Percentiles rank a stretch among this genome's conserved stretches.
Evolutionary conservation across 2,329 filamentous ascomycete genomes (phyloP).

Genomic region (Penicillium sp.): DNA sequence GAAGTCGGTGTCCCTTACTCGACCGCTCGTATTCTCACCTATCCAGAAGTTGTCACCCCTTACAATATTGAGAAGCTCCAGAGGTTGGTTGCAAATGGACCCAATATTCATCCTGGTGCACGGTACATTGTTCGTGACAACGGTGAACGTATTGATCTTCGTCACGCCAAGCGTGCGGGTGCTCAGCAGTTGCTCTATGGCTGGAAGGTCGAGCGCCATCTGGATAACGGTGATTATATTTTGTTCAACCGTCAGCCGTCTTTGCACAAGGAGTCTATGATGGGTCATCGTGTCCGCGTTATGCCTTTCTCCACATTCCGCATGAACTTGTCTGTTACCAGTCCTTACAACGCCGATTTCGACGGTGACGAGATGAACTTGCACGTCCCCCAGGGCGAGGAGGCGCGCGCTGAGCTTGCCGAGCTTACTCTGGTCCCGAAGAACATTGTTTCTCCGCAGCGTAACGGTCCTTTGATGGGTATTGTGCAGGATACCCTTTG

Average conservation of each 20-base stretch:
- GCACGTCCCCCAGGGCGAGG: conserved; percentile 96
- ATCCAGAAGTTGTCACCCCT: conserved; percentile 93
- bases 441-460: conserved; percentile 97
- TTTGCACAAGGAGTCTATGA: conserved; percentile 99
- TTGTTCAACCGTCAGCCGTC: conserved; percentile 99
- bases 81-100: conserved; percentile 85
- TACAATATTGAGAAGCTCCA: conserved; percentile 97
- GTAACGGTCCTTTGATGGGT: conserved; percentile 97
- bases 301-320: conserved; percentile 99
- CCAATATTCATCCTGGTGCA: conserved; percentile 91
- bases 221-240: conserved; percentile 94
- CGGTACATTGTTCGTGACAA: conserved; percentile 95
- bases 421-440: conserved; percentile 96
- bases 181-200: conserved; percentile 84
- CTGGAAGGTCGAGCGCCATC: conserved; percentile 97
- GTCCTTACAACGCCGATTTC: conserved; percentile 99
- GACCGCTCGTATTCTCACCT: conserved; percentile 89
- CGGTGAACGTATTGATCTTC: conserved; percentile 89
- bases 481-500: conserved; percentile 98
- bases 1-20: conserved; percentile 95
- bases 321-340: conserved; percentile 94
- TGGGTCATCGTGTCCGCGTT: conserved; percentile 95
- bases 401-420: conserved; percentile 90
- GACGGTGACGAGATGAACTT: conserved; percentile 99
- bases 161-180: conserved; percentile 84